Conservation (phyloP, 2,329 filamentous ascomycete genomes). For the Periglandula ipomoeae region DNA sequence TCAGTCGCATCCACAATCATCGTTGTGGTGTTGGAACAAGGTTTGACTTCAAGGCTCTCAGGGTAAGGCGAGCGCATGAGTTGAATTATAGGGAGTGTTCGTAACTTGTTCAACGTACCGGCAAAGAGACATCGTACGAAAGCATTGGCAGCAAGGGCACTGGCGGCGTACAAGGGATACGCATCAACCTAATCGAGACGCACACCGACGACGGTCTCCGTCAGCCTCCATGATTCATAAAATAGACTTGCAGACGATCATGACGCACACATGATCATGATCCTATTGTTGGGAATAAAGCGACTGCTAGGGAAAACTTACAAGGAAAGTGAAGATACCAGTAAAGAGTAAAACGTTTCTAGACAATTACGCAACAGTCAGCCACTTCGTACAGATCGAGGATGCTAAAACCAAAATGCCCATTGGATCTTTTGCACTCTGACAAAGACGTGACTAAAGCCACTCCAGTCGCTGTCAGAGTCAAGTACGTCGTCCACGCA, state of each 20-base stretch:
- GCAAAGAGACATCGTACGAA: slow-evolving; percentile 73
- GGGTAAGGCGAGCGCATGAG: background rate
- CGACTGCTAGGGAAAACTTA: too few relatives aligned
- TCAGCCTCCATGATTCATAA: too few relatives aligned
- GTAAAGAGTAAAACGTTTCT: slow-evolving; percentile 72
- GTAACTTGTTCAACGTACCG: slow-evolving; percentile 28
- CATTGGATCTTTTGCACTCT: slow-evolving; percentile 8
- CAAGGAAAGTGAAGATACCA: slow-evolving; percentile 82
- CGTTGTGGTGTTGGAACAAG: too few relatives aligned
- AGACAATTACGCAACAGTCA: slow-evolving; percentile 16
- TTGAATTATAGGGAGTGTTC: background rate
- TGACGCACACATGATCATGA: background rate
- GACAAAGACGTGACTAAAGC: slow-evolving; percentile 25
- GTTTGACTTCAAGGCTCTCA: too few relatives aligned
- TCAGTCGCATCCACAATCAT: slow-evolving; percentile 9
- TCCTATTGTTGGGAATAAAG: background rate
- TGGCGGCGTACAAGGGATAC: slow-evolving; percentile 66
- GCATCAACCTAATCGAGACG: slow-evolving; percentile 51
- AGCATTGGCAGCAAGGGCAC: slow-evolving; percentile 74
- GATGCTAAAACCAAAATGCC: background rate
- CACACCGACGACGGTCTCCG: too few relatives aligned
- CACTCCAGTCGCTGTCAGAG: background rate
- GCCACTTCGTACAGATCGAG: slow-evolving; percentile 11
- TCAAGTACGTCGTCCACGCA: background rate
- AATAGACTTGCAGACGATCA: background rate